A percentile compares a stretch with the other conserved stretches of the same genome.
Evolutionary conservation across 1,284 basidiomycete species (phyloP).

Genomic region (Melampsora americana): DNA sequence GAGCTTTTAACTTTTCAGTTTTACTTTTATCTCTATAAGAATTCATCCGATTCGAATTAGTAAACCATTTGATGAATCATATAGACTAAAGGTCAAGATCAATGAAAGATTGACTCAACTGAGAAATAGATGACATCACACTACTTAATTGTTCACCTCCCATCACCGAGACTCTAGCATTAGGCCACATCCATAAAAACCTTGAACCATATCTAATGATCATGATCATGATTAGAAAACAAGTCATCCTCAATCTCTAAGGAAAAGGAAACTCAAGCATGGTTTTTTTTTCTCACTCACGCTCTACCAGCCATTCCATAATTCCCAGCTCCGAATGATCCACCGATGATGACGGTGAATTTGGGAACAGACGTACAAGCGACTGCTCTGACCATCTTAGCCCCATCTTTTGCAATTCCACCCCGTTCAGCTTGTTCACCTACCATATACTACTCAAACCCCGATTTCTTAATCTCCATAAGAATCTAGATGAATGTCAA

Average conservation of each 20-base stretch:
- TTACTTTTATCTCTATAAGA: conserved; percentile 67
- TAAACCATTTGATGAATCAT: too few species aligned
- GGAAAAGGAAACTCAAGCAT: conserved; percentile 20
- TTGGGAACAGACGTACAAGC: conserved; percentile 92
- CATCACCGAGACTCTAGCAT: conserved; percentile 94
- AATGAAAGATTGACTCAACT: conserved; percentile 62
- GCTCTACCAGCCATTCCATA: conserved; percentile 64
- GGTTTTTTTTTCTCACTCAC: conserved; percentile 25
- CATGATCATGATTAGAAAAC: too few species aligned
- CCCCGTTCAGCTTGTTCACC: conserved; percentile 80
- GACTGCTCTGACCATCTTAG: conserved; percentile 95
- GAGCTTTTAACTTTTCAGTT: conserved; percentile 68
- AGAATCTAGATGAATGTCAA: neutral
- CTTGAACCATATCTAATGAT: conserved; percentile 73
- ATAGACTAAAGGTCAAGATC: too few species aligned
- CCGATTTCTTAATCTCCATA: neutral
- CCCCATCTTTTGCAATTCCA: conserved; percentile 95
- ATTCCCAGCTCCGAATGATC: conserved; percentile 90
- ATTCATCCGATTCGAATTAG: neutral
- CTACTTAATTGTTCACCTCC: conserved; percentile 84
- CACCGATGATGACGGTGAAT: conserved; percentile 88
- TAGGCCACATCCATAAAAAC: conserved; percentile 98
- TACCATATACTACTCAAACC: conserved; percentile 47
- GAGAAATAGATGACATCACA: conserved; percentile 86
- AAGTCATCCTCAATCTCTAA: neutral